Percentiles rank a stretch among this genome's conserved stretches.
Evolutionary conservation across 2,329 filamentous ascomycete species (phyloP).

Genomic region (Calonectria pseudoturangicola): DNA sequence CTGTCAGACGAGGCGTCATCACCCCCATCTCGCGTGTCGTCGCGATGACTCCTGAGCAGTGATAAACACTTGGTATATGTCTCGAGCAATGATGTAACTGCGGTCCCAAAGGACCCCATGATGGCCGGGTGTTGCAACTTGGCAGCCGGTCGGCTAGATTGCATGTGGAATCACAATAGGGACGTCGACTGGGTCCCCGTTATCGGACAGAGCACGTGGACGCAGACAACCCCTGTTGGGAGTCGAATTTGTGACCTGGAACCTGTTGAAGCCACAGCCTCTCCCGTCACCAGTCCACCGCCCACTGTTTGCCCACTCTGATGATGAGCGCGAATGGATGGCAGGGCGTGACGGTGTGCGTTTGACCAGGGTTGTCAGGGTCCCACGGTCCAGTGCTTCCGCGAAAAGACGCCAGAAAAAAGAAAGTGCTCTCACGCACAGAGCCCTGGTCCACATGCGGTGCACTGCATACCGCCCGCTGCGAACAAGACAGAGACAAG

Average conservation of each 20-base stretch:
- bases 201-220: constrained; percentile 50
- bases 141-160: constrained; percentile 39
- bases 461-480: constrained; percentile 26
- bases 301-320: constrained; percentile 21
- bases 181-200: constrained; percentile 39
- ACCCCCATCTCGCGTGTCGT: constrained; percentile 40
- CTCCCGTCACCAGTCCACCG: constrained; percentile 32
- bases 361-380: constrained; percentile 36
- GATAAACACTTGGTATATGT: constrained; percentile 68
- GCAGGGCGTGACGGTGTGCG: constrained; percentile 38
- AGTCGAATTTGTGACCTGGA: constrained; percentile 26
- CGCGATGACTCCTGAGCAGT: constrained; percentile 62
- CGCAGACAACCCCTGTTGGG: constrained; percentile 33
- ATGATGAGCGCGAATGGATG: constrained; percentile 28
- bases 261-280: constrained; percentile 29
- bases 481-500: constrained; percentile 34
- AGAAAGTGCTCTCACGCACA: constrained; percentile 37
- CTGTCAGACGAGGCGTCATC: constrained; percentile 51
- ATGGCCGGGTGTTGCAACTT: constrained; percentile 33
- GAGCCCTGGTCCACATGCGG: constrained; percentile 29
- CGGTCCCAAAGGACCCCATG: constrained; percentile 64
- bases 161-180: constrained; percentile 45
- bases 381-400: constrained; percentile 35
- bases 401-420: constrained; percentile 29
- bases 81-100: constrained; percentile 66